Evolutionary conservation across 805 yeast genomes (phyloP).

Genomic region (Spathaspora arborariae): DNA sequence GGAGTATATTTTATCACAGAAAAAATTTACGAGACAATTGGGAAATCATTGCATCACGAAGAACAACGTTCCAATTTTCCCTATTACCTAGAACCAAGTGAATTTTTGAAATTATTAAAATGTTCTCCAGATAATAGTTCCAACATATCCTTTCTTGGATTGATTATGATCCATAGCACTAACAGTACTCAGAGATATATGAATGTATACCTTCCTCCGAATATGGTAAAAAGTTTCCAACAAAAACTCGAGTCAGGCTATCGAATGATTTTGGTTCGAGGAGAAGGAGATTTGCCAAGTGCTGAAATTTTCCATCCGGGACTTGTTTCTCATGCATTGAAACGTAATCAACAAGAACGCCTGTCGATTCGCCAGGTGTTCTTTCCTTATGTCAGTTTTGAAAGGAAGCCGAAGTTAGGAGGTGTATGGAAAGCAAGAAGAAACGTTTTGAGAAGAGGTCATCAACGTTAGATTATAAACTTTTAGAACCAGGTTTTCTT

Average conservation of each 20-base stretch:
- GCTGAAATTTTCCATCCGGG: constrained; percentile 44
- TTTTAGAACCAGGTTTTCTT: background rate
- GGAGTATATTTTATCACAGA: constrained; percentile 32
- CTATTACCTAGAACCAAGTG: constrained; percentile 6
- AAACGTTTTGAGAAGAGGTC: constrained; percentile 43
- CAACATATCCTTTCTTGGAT: constrained; percentile 37
- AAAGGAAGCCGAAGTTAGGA: constrained; percentile 41
- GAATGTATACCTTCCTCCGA: constrained; percentile 55
- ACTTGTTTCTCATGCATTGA: constrained; percentile 18
- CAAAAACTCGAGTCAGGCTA: constrained; percentile 8
- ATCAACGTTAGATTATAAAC: constrained; percentile 6
- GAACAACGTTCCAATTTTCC: background rate
- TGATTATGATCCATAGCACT: constrained; percentile 67
- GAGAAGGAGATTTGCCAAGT: constrained; percentile 63
- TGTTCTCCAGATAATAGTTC: constrained; percentile 1
- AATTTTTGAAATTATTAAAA: constrained; percentile 7
- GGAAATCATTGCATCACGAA: background rate
- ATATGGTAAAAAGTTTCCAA: background rate
- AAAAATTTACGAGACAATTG: constrained; percentile 13
- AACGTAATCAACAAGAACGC: constrained; percentile 12
- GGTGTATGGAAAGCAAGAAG: constrained; percentile 57
- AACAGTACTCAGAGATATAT: constrained; percentile 35
- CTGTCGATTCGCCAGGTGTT: constrained; percentile 6
- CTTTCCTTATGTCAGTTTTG: constrained; percentile 45
- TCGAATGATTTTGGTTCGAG: constrained; percentile 49